Conservation (phyloP, 1,139 yeast genomes). For the Yamadazyma blattariae region DNA sequence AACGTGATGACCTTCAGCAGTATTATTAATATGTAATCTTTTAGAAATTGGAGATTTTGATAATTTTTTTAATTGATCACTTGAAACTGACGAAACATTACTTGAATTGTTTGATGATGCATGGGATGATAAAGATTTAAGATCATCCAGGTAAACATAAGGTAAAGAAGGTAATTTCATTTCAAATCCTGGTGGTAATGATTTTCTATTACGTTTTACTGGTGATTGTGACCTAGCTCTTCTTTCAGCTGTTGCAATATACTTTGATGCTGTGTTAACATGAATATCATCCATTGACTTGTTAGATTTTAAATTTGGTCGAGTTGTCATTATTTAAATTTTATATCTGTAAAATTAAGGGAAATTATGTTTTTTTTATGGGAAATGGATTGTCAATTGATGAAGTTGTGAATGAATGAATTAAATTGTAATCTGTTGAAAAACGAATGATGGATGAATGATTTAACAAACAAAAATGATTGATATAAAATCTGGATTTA, state of each 20-base stretch:
- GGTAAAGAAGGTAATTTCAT: slow-evolving; percentile 24
- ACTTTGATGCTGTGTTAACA: background rate
- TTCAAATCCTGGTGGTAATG: slow-evolving; percentile 24
- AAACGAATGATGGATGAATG: no score
- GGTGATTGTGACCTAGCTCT: slow-evolving; percentile 34
- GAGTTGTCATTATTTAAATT: no score
- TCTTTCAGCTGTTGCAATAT: slow-evolving; percentile 12
- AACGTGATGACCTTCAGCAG: slow-evolving; percentile 24
- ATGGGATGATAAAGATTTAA: slow-evolving; percentile 13
- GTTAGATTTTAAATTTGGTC: slow-evolving; percentile 2
- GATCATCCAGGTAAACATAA: slow-evolving; percentile 14
- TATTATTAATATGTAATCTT: slow-evolving; percentile 33
- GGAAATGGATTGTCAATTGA: no score
- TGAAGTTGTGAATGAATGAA: no score
- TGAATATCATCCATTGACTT: slow-evolving; percentile 22
- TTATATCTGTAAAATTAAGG: no score
- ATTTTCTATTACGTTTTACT: slow-evolving; percentile 20
- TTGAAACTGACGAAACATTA: slow-evolving; percentile 7
- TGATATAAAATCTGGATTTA: no score
- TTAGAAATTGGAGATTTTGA: slow-evolving; percentile 37
- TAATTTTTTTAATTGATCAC: slow-evolving; percentile 28
- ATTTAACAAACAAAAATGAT: no score
- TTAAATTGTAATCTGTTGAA: no score
- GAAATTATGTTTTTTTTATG: no score
- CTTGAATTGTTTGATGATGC: slow-evolving; percentile 7